Conservation (phyloP, 2,329 filamentous ascomycete genomes). For the Penicillium sp. region DNA sequence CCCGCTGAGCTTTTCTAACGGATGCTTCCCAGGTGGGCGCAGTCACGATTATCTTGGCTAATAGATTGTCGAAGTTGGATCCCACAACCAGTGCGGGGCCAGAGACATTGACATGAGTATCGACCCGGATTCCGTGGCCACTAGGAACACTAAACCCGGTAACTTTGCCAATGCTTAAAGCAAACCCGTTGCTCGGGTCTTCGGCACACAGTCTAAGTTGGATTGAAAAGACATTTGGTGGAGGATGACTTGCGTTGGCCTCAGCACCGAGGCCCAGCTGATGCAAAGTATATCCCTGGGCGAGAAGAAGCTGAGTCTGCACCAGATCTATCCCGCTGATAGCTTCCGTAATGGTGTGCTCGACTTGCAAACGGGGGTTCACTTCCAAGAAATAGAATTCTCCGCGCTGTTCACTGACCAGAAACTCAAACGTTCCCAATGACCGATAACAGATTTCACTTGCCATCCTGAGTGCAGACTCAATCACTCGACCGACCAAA, state of each 20-base stretch:
- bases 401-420: constrained; percentile 50
- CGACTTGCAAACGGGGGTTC: constrained; percentile 60
- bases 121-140: constrained; percentile 58
- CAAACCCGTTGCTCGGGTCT: constrained; percentile 52
- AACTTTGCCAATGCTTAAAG: constrained; percentile 60
- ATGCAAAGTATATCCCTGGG: constrained; percentile 49
- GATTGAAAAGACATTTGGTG: constrained; percentile 46
- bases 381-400: constrained; percentile 61
- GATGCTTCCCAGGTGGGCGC: constrained; percentile 52
- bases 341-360: constrained; percentile 60
- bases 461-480: constrained; percentile 48
- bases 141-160: constrained; percentile 53
- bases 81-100: constrained; percentile 45
- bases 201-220: constrained; percentile 60
- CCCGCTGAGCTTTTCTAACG: constrained; percentile 54
- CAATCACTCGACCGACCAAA: constrained; percentile 51
- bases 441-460: constrained; percentile 54
- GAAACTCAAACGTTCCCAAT: constrained; percentile 64
- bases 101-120: constrained; percentile 52
- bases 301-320: constrained; percentile 52
- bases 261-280: constrained; percentile 34
- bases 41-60: constrained; percentile 60
- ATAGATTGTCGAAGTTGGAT: constrained; percentile 57
- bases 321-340: constrained; percentile 56
- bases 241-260: constrained; percentile 33